Base-by-base conservation (phyloP, 768 basidiomycete genomes). In the Krasilnikovozyma curviuscula region DNA sequence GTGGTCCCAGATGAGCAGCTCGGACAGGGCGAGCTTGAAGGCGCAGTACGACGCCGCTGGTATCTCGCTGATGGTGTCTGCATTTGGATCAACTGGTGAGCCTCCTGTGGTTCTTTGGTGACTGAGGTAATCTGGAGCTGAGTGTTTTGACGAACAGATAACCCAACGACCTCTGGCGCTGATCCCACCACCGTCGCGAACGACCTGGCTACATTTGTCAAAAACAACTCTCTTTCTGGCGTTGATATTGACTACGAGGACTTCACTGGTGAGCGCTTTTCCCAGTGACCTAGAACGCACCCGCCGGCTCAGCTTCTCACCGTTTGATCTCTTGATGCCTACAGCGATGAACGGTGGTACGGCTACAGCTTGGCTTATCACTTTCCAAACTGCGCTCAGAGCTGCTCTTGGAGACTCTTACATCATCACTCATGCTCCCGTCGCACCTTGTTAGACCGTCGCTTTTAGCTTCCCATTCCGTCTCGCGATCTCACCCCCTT, bases 241-340 rank as follows among this genome's bases (percentile, higher is more conserved):
- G 53, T 54, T 14, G 55, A 56, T 27, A 29, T 56, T 8, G 55
- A 56, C 31, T 56, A 54, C 40, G 55, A 56, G 47, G 53, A 54
- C 23, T n/a, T n/a, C n/a, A n/a, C n/a, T n/a, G n/a, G n/a, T n/a
- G n/a, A n/a, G n/a, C n/a, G n/a, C n/a, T n/a, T n/a, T n/a, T n/a
- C n/a, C n/a, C n/a, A n/a, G n/a, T n/a, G n/a, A n/a, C n/a, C n/a
- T n/a, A n/a, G n/a, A n/a, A n/a, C n/a, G n/a, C n/a, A n/a, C n/a
- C n/a, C n/a, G n/a, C n/a, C n/a, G n/a, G n/a, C n/a, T n/a, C n/a
- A n/a, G n/a, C n/a, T n/a, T n/a, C n/a, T n/a, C n/a, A n/a, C n/a
- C n/a, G n/a, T n/a, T n/a, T n/a, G n/a, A n/a, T n/a, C n/a, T n/a
- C n/a, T n/a, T n/a, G n/a, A n/a, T n/a, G n/a, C 47, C 45, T 7